These are phyloP conservation scores for Pseudogymnoascus sp. DNA, from an alignment of 2,329 filamentous ascomycete genomes.

Conservation along the genomic window DNA sequence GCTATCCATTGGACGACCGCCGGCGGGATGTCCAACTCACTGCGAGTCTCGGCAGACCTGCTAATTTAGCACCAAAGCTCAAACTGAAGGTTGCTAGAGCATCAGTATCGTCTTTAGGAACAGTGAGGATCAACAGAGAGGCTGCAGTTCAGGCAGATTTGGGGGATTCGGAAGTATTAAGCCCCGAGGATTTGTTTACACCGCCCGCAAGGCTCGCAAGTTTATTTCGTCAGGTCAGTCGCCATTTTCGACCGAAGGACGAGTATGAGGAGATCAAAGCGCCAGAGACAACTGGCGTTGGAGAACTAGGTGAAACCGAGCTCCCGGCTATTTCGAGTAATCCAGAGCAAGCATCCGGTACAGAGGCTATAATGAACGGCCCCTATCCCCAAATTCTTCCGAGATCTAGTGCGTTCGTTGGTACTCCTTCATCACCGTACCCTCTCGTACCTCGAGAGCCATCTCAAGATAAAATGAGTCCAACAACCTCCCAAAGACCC, in stretches of 20 bases:
- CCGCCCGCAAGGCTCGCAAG: constrained; percentile 21
- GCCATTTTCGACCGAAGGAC: neutral
- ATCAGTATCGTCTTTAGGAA: constrained; percentile 23
- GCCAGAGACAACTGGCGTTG: neutral
- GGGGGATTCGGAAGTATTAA: constrained; percentile 21
- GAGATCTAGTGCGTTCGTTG: neutral
- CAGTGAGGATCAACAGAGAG: constrained; percentile 22
- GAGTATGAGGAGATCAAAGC: neutral
- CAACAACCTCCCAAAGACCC: neutral
- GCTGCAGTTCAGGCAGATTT: constrained; percentile 15
- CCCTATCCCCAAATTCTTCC: neutral
- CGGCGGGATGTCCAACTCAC: constrained; percentile 12
- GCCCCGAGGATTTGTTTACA: constrained; percentile 26
- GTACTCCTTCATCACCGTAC: neutral
- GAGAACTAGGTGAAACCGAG: neutral
- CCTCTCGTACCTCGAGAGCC: neutral
- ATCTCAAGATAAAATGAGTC: neutral
- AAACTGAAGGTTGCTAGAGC: constrained; percentile 21
- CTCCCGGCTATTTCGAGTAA: neutral
- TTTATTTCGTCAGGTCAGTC: constrained; percentile 23
- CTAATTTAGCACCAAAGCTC: constrained; percentile 14
- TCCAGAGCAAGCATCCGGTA: neutral
- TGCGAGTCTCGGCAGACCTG: neutral
- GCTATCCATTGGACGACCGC: constrained; percentile 18
- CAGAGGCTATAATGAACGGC: neutral